These are phyloP conservation scores for Rosa persica DNA, from an alignment of 306 rosid species.

Conservation along the genomic window DNA sequence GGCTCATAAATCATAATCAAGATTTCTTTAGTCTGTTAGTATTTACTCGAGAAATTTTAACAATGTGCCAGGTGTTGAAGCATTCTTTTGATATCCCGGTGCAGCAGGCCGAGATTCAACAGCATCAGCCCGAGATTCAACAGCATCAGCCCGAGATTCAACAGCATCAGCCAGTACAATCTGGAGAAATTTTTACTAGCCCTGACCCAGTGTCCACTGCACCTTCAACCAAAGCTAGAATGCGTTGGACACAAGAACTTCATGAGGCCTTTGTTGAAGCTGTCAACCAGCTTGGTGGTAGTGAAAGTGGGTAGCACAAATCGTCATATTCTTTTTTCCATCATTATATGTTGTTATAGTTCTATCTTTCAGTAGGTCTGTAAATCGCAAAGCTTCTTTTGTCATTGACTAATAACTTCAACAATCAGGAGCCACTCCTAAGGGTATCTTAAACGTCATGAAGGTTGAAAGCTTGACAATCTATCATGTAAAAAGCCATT, in stretches of 20 bases:
- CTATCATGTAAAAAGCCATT: conserved; percentile 96
- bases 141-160: conserved; percentile 46
- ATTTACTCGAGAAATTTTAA: conserved; percentile 6
- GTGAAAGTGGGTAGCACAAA: conserved; percentile 61
- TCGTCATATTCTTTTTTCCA: background rate
- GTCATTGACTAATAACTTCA: conserved; percentile 21
- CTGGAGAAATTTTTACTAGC: conserved; percentile 42
- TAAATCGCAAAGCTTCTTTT: conserved; percentile 2
- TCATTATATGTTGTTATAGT: conserved; percentile 1
- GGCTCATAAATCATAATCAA: background rate
- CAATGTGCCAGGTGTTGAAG: conserved; percentile 28
- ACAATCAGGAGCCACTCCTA: conserved; percentile 89
- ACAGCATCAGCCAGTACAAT: conserved; percentile 36
- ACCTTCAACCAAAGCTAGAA: conserved; percentile 67
- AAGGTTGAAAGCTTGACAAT: conserved; percentile 87
- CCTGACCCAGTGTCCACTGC: conserved; percentile 45
- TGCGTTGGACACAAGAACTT: conserved; percentile 99
- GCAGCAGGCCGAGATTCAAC: conserved; percentile 37
- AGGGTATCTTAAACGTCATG: conserved; percentile 85
- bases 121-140: conserved; percentile 18
- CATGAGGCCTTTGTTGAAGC: conserved; percentile 96
- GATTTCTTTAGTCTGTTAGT: conserved; percentile 10
- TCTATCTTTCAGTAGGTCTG: conserved; percentile 11
- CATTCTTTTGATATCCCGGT: conserved; percentile 35
- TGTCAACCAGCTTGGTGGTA: conserved; percentile 83